Conservation (phyloP, 352 stramenopile species). For the Phytophthora megakarya region DNA sequence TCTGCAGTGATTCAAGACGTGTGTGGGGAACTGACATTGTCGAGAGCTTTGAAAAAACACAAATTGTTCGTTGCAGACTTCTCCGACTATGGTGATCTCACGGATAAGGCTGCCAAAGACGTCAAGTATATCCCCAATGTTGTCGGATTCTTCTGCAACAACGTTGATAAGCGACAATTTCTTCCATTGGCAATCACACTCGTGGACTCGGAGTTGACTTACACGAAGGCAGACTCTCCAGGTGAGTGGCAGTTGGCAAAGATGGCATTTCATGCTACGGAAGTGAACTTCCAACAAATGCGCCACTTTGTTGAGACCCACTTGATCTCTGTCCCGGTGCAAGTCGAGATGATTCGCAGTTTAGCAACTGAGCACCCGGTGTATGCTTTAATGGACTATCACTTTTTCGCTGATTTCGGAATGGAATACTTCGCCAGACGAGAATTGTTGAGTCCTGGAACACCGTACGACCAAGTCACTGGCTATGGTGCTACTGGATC, state of each 20-base stretch:
- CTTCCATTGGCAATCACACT: conserved; percentile 43
- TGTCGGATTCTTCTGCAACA: conserved; percentile 47
- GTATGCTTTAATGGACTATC: conserved; percentile 45
- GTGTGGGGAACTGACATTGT: conserved; percentile 14
- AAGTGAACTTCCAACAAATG: conserved; percentile 43
- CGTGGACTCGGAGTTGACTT: conserved; percentile 27
- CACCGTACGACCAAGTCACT: conserved; percentile 42
- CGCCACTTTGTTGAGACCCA: conserved; percentile 36
- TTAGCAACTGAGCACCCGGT: conserved; percentile 39
- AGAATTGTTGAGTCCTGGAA: conserved; percentile 33
- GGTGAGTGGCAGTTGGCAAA: conserved; percentile 46
- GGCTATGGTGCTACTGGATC: conserved; percentile 43
- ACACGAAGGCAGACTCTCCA: conserved; percentile 31
- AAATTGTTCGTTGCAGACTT: conserved; percentile 41
- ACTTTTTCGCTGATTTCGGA: conserved; percentile 43
- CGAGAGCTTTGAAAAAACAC: conserved; percentile 9
- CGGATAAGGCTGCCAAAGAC: conserved; percentile 12
- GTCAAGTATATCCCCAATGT: conserved; percentile 40
- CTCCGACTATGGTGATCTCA: conserved; percentile 24
- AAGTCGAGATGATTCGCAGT: conserved; percentile 47
- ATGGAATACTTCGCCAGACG: conserved; percentile 39
- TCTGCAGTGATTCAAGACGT: conserved; percentile 13
- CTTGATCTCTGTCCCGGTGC: conserved; percentile 40
- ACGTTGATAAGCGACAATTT: conserved; percentile 20
- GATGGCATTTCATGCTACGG: conserved; percentile 43